Evolutionary conservation across 2,329 filamentous ascomycete genomes (phyloP), one percentile per base, ranked within the genome.

Genomic region (Emergomyces orientalis): DNA sequence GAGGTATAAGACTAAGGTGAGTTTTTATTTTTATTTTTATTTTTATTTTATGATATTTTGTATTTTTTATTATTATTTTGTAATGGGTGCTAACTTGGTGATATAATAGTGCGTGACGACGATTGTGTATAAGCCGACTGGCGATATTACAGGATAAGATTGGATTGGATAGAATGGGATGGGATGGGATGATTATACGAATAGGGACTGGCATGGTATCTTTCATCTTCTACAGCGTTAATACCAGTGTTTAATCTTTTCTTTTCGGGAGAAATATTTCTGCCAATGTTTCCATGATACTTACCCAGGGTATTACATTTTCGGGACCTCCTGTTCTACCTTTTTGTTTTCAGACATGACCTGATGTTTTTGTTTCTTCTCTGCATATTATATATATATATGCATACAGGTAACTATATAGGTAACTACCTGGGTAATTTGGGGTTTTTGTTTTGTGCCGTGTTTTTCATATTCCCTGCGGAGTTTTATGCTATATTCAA

Each of bases 21-120:
- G 71, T 43, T 37, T 51, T 57, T 14, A 14, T 13, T 14, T 45
- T 59, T 63, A 32, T 64, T 37, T 49, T 61, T 63, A 30, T 64
- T 39, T 62, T 56, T 25, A 56, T 13, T 17, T 19, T 43, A 63
- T 19, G 43, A 27, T 14, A 25, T 52, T 5, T 43, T 17, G 7
- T 30, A 19, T 45, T 52, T 5, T 47, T 32, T 2, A 1, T 22
- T 27, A 3, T 60, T 14, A 34, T 57, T 39, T n/a, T n/a, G n/a
- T n/a, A n/a, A n/a, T n/a, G n/a, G n/a, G n/a, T 49, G 55, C 22
- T 64, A 43, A 32, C 39, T 56, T 45, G 25, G 19, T 7, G n/a
- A n/a, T n/a, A n/a, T n/a, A n/a, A n/a, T 70, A 97, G 93, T 97
- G 97, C 77, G 89, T 97, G 43, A 97, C 93, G 3, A 97, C 92